Conservation (phyloP, 164 flowering plant genomes). For the Magnolia changhungtana region DNA sequence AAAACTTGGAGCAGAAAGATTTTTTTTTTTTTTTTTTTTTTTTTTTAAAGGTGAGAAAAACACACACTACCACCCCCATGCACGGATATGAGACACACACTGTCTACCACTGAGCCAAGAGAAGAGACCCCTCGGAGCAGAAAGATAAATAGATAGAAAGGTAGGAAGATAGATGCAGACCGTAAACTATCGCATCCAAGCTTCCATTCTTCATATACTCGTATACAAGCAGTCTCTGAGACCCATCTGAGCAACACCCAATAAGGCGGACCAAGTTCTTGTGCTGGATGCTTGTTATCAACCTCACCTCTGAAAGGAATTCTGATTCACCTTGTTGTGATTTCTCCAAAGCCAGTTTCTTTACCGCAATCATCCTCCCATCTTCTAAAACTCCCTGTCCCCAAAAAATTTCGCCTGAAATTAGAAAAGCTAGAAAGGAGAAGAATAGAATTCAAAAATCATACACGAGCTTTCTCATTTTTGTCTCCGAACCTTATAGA, state of each 20-base stretch:
- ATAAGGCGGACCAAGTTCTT: conserved; percentile 74
- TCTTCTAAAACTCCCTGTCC: conserved; percentile 56
- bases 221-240: conserved; percentile 59
- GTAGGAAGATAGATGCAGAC: conserved; percentile 21
- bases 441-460: neutral
- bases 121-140: no score
- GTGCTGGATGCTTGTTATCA: conserved; percentile 78
- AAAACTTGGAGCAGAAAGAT: no score
- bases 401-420: neutral
- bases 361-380: conserved; percentile 58
- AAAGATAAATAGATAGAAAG: no score
- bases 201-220: conserved; percentile 75
- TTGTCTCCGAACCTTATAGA: conserved; percentile 39
- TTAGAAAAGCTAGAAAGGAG: neutral
- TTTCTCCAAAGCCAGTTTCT: conserved; percentile 46
- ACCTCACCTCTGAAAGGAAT: conserved; percentile 60
- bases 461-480: neutral
- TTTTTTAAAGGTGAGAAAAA: no score
- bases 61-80: no score
- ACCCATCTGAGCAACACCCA: conserved; percentile 73
- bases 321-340: conserved; percentile 77
- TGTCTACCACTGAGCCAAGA: no score
- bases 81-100: no score
- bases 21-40: no score
- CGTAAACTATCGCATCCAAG: conserved; percentile 55